These are phyloP conservation scores for Stenogyne calaminthoides DNA, from an alignment of 305 asterid genomes.

Conservation along the genomic window DNA sequence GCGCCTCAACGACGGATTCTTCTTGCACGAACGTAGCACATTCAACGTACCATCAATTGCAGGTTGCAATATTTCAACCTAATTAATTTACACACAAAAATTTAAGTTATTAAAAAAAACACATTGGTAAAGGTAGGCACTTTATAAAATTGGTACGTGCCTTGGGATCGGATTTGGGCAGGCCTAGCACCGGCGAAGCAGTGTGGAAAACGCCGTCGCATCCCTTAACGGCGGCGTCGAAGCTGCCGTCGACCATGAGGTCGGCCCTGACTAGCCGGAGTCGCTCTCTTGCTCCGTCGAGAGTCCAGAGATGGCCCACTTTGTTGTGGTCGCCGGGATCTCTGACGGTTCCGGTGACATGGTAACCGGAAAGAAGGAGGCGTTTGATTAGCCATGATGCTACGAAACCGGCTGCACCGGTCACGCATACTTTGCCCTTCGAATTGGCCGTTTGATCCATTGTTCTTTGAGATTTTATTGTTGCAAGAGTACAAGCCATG, in stretches of 20 bases:
- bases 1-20: constrained; percentile 65
- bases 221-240: constrained; percentile 50
- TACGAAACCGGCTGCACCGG: constrained; percentile 86
- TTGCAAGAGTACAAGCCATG: not conserved
- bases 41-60: constrained; percentile 89
- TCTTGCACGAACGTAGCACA: constrained; percentile 79
- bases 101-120: not conserved
- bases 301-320: constrained; percentile 69
- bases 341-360: no score
- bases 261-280: constrained; percentile 52
- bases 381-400: constrained; percentile 93
- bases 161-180: no score
- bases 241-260: constrained; percentile 61
- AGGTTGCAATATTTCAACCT: constrained; percentile 79
- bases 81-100: not conserved
- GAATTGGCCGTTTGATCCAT: not conserved
- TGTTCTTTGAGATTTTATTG: not conserved
- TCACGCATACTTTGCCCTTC: constrained; percentile 78
- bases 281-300: constrained; percentile 61
- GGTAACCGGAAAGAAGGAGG: constrained; percentile 71
- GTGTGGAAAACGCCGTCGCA: constrained; percentile 66
- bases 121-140: not conserved
- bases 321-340: no score
- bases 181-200: no score
- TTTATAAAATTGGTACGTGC: no score